These are phyloP conservation scores for Mycena venus DNA, from an alignment of 768 basidiomycete species.

Conservation along the genomic window DNA sequence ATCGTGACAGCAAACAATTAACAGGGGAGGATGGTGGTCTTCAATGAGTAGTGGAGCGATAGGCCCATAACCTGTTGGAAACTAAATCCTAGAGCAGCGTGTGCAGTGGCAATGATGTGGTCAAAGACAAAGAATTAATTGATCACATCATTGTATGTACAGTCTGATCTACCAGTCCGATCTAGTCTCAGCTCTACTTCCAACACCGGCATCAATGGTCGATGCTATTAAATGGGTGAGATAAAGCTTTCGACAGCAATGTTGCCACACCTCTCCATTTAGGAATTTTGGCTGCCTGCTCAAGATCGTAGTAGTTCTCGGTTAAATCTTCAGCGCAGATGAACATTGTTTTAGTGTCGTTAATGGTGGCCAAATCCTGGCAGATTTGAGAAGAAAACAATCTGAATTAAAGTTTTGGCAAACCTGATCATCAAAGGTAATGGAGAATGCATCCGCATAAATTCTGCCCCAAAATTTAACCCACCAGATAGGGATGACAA, in stretches of 20 bases:
- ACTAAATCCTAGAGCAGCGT: no score
- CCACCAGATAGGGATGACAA: constrained; percentile 1
- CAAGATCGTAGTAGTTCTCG: background rate
- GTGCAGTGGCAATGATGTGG: no score
- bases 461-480: background rate
- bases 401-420: background rate
- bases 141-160: no score
- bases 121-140: no score
- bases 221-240: background rate
- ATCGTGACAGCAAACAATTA: no score
- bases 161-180: no score
- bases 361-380: background rate
- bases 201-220: background rate
- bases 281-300: background rate
- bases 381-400: background rate
- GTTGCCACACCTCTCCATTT: background rate
- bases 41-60: no score
- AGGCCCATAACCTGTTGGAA: no score
- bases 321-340: background rate
- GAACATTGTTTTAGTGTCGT: background rate
- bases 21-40: no score
- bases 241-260: background rate
- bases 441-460: background rate
- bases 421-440: background rate
- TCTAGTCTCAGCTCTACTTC: no score